Conservation (phyloP, 2,329 filamentous ascomycete genomes). For the Penicillium sp. region DNA sequence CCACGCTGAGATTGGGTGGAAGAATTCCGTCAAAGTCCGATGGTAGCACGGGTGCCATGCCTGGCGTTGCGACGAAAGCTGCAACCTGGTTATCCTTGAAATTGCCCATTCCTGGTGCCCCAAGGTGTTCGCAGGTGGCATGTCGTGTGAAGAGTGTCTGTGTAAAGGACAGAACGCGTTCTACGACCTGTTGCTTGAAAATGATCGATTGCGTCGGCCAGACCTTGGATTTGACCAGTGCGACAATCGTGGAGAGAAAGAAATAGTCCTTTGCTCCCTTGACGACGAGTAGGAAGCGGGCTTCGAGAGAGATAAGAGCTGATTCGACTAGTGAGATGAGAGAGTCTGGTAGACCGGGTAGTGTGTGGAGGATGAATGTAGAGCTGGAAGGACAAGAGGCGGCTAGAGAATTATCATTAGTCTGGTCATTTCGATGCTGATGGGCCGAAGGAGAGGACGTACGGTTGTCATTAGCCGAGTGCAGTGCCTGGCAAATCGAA, state of each 20-base stretch:
- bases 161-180: slow-evolving; percentile 41
- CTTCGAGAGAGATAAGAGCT: slow-evolving; percentile 35
- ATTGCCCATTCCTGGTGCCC: slow-evolving; percentile 32
- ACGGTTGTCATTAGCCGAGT: slow-evolving; percentile 31
- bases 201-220: slow-evolving; percentile 38
- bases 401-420: slow-evolving; percentile 1
- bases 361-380: slow-evolving; percentile 27
- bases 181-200: slow-evolving; percentile 41
- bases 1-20: slow-evolving; percentile 28
- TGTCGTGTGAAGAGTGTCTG: slow-evolving; percentile 41
- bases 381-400: slow-evolving; percentile 10
- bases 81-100: slow-evolving; percentile 38
- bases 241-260: slow-evolving; percentile 42
- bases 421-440: too few species aligned
- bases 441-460: slow-evolving; percentile 4
- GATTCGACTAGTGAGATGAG: slow-evolving; percentile 39
- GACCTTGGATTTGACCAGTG: slow-evolving; percentile 39
- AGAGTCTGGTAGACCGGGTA: slow-evolving; percentile 38
- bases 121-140: slow-evolving; percentile 37
- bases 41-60: slow-evolving; percentile 25
- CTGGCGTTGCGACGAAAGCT: slow-evolving; percentile 25
- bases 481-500: slow-evolving; percentile 43
- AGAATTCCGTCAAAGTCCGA: slow-evolving; percentile 29
- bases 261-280: slow-evolving; percentile 47
- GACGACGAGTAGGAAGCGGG: slow-evolving; percentile 35